Evolutionary conservation across 345 rosid species (phyloP).

Genomic region (Eucalyptus marginata): DNA sequence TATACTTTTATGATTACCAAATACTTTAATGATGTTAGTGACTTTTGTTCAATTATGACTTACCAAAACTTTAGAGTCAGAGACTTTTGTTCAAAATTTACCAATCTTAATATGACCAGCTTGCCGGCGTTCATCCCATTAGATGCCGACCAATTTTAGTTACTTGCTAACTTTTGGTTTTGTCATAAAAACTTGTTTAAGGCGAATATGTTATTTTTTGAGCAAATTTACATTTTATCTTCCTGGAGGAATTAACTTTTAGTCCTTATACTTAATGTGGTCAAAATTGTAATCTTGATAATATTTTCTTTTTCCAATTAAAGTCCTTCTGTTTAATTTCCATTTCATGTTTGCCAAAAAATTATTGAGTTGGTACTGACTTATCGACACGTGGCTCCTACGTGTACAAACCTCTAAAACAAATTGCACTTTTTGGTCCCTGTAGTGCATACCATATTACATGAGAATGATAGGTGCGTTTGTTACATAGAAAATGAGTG

Average conservation of each 20-base stretch:
- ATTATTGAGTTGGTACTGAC: not conserved
- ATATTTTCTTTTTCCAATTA: not conserved
- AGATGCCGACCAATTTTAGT: not conserved
- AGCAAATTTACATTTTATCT: not conserved
- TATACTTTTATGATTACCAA: not conserved
- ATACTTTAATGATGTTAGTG: not conserved
- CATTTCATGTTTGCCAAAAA: not conserved
- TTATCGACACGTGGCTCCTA: not conserved
- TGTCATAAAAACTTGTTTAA: not conserved
- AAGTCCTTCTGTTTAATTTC: not conserved
- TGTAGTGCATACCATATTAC: not conserved
- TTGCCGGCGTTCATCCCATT: not conserved
- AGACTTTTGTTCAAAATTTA: not conserved
- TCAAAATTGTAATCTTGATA: not conserved
- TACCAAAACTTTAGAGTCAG: not conserved
- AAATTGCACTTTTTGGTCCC: not conserved
- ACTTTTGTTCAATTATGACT: not conserved
- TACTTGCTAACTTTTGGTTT: not conserved
- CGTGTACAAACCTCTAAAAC: not conserved
- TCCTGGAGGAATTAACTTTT: not conserved
- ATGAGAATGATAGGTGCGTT: not conserved
- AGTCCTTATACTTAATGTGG: not conserved
- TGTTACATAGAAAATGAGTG: no score
- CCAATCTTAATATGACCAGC: not conserved
- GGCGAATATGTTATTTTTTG: not conserved